Evolutionary conservation across 805 yeast species (phyloP), one percentile per base, ranked within the genome.

Genomic region (Pichia occidentalis): DNA sequence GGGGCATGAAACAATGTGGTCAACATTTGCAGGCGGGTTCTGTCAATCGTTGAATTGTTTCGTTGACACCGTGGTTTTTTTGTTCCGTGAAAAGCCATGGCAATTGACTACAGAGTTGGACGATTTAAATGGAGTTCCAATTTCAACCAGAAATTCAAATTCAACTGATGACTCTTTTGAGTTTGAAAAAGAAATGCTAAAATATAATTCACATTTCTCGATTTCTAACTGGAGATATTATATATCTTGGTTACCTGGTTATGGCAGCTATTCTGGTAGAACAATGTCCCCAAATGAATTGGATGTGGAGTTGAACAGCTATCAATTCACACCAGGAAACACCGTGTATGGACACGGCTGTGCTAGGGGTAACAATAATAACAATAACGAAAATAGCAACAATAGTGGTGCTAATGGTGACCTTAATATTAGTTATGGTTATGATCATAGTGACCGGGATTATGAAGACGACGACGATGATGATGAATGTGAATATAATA

Each of bases 61-160:
- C 20, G 77, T 87, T 19, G 95, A 87, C 52, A 68, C 87, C 0
- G 41, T 73, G 13, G 95, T 86, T 9, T 87, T 85, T 54, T 61
- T 82, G 24, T 72, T 77, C 45, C 67, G 95, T 39, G 97, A 87
- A 54, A 70, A 65, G 42, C 95, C 95, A 1, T 85, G 95, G 95
- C 64, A 65, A 32, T 44, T 54, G 32, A 50, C 53, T 36, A 51
- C 47, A 12, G 11, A 35, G 4, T 39, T 46, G 9, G 53, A 61
- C 1, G 63, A 57, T 22, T 49, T 53, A 4, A 16, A 25, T 22
- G 38, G 32, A 14, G 36, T 36, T 5, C 36, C 43, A 25, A 34
- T 40, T 13, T 47, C 48, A 13, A 24, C 8, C 14, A 29, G 17
- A 25, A n/a, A 7, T 25, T 25, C 7, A 25, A n/a, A n/a, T n/a